These are phyloP conservation scores for Acer negundo DNA, from an alignment of 345 rosid species.

Conservation along the genomic window DNA sequence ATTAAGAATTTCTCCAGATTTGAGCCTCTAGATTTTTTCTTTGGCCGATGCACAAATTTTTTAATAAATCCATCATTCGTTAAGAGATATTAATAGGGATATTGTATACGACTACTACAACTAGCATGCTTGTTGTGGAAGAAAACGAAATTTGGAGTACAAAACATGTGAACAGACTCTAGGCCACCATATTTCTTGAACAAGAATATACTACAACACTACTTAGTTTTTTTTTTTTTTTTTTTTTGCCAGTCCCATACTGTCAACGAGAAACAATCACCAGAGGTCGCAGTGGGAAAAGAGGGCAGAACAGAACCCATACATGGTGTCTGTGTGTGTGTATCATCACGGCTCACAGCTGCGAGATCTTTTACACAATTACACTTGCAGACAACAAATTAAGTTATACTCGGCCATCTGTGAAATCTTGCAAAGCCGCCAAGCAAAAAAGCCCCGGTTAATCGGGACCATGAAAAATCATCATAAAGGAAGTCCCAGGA, in stretches of 20 bases:
- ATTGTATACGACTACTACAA: neutral
- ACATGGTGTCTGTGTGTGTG: constrained; percentile 10
- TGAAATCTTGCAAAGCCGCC: constrained; percentile 24
- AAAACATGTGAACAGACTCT: constrained; percentile 2
- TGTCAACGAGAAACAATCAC: constrained; percentile 31
- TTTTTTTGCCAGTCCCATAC: constrained; percentile 24
- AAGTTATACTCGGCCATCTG: constrained; percentile 11
- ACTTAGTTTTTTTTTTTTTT: neutral
- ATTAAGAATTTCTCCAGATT: too few relatives aligned
- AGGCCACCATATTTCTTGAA: constrained; percentile 9
- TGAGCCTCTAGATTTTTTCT: too few relatives aligned
- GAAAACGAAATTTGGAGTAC: constrained; percentile 2
- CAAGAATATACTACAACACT: constrained; percentile 34
- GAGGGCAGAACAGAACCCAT: constrained; percentile 22
- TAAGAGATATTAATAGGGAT: neutral
- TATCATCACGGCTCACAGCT: constrained; percentile 12
- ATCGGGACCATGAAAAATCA: constrained; percentile 32
- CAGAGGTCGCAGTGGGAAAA: constrained; percentile 19
- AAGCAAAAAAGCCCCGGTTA: constrained; percentile 19
- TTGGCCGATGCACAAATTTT: too few relatives aligned
- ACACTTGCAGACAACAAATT: constrained; percentile 27
- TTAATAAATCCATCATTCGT: neutral
- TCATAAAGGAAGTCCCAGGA: constrained; percentile 31
- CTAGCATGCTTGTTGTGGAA: neutral
- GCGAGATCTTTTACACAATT: constrained; percentile 32